phyloP scores from a whole-genome alignment of 495 filamentous ascomycete genomes.

The Bathelium albidoporum region DNA sequence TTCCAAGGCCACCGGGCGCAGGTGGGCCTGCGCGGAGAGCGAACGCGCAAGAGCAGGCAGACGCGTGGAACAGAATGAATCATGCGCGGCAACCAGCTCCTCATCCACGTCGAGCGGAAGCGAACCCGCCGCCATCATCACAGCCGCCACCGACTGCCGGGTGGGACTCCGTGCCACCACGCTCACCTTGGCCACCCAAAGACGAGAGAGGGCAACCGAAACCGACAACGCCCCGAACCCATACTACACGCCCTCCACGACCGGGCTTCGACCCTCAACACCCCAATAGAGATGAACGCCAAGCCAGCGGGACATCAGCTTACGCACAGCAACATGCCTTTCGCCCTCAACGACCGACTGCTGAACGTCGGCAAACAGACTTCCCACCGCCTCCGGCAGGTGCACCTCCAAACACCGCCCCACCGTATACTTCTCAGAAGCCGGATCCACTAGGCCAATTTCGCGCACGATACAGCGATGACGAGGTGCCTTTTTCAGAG shows the following conservation, averaged over 20 bases:
- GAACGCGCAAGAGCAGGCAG: neutral
- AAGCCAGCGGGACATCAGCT: conserved; percentile 7
- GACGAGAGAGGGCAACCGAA: conserved; percentile 11
- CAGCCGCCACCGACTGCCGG: neutral
- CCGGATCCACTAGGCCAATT: conserved; percentile 39
- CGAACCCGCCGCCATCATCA: conserved; percentile 24
- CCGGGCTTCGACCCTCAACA: conserved; percentile 30
- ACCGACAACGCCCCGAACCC: conserved; percentile 31
- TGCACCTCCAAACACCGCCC: conserved; percentile 17
- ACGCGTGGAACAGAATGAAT: conserved; percentile 1
- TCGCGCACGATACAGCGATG: conserved; percentile 16
- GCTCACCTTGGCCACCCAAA: neutral
- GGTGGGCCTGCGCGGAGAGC: conserved; percentile 13
- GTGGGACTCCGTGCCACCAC: conserved; percentile 10
- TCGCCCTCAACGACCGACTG: conserved; percentile 8
- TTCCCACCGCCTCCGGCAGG: conserved; percentile 21
- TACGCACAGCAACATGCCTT: conserved; percentile 7
- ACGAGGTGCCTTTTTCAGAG: conserved; percentile 23
- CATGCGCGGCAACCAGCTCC: neutral
- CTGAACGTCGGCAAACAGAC: conserved; percentile 11
- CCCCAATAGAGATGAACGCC: conserved; percentile 24
- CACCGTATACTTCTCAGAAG: conserved; percentile 37
- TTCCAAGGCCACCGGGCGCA: conserved; percentile 28
- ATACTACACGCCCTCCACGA: conserved; percentile 36
- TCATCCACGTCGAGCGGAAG: conserved; percentile 17